A percentile compares a stretch with the other conserved stretches of the same genome.
Conservation (phyloP, 2,329 filamentous ascomycete species). For the Trichoderma citrinoviride region DNA sequence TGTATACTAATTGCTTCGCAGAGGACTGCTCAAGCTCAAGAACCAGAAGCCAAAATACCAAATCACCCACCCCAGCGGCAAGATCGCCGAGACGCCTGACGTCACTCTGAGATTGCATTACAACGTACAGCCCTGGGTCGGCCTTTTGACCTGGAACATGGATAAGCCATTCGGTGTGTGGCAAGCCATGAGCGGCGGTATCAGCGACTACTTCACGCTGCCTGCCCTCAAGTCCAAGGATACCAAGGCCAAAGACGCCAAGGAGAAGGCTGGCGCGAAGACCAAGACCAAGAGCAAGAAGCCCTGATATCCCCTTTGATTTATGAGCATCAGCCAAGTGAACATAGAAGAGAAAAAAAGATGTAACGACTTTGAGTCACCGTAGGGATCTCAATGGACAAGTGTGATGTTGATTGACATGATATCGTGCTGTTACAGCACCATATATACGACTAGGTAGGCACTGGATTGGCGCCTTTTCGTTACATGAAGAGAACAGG, state of each 20-base stretch:
- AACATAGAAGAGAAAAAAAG: neutral
- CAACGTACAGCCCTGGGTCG: slow-evolving; percentile 98
- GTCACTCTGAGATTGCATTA: slow-evolving; percentile 82
- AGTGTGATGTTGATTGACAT: neutral
- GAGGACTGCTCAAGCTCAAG: slow-evolving; percentile 71
- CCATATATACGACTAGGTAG: no score
- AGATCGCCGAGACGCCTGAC: slow-evolving; percentile 69
- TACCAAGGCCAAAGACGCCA: slow-evolving; percentile 25
- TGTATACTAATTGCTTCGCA: slow-evolving; percentile 29
- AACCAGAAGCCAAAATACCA: slow-evolving; percentile 96
- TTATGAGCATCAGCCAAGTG: neutral
- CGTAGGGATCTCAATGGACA: neutral
- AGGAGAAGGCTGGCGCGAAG: slow-evolving; percentile 23
- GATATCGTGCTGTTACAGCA: neutral
- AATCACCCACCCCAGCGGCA: slow-evolving; percentile 83
- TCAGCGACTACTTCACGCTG: slow-evolving; percentile 62
- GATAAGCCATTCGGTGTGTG: slow-evolving; percentile 56
- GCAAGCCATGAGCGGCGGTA: slow-evolving; percentile 63
- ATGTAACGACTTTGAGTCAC: neutral
- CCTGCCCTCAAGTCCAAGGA: slow-evolving; percentile 64
- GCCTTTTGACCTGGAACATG: slow-evolving; percentile 78
- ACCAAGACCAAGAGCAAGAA: slow-evolving; percentile 17
- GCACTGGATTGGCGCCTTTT: neutral
- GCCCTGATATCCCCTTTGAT: neutral
- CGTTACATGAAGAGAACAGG: neutral